Percentiles rank a stretch among this genome's conserved stretches.
Evolutionary conservation across 192 early-diverging fungal genomes (phyloP).

Genomic region (Coemansia sp.): DNA sequence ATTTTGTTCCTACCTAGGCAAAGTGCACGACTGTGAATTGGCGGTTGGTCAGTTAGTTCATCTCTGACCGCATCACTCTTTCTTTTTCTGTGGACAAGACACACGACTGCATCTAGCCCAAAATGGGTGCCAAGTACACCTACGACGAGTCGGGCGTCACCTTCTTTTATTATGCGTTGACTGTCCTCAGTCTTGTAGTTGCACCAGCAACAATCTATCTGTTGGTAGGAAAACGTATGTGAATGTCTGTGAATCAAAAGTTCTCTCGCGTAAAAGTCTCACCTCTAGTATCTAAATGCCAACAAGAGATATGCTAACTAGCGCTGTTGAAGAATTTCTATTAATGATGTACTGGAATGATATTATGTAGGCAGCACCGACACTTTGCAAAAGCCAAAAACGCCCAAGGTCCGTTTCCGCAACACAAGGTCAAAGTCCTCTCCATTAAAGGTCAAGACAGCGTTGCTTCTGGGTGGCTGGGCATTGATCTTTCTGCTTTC

Average conservation of each 20-base stretch:
- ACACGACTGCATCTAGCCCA: constrained; percentile 15
- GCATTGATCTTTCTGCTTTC: constrained; percentile 47
- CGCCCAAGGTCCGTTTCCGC: constrained; percentile 42
- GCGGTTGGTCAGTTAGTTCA: not conserved
- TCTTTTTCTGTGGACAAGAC: constrained; percentile 1
- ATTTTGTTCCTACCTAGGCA: not conserved
- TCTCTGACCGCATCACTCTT: not conserved
- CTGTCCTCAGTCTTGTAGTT: constrained; percentile 79
- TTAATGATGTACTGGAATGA: not conserved
- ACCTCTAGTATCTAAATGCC: too few relatives aligned
- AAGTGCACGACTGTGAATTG: not conserved
- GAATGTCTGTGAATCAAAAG: not conserved
- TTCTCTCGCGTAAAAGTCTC: too few relatives aligned
- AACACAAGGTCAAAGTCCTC: constrained; percentile 34
- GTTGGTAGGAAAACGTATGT: constrained; percentile 43
- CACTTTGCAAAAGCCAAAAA: constrained; percentile 40
- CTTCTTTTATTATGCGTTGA: constrained; percentile 92
- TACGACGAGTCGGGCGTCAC: constrained; percentile 95
- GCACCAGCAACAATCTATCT: constrained; percentile 71
- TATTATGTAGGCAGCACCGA: constrained; percentile 19
- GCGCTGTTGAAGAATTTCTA: too few relatives aligned
- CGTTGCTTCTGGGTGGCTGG: constrained; percentile 44
- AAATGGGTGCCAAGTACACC: constrained; percentile 75
- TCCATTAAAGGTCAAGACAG: constrained; percentile 33
- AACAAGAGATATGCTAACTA: too few relatives aligned